phyloP scores from a whole-genome alignment of 2,329 filamentous ascomycete species.

The Epichloe sp. region DNA sequence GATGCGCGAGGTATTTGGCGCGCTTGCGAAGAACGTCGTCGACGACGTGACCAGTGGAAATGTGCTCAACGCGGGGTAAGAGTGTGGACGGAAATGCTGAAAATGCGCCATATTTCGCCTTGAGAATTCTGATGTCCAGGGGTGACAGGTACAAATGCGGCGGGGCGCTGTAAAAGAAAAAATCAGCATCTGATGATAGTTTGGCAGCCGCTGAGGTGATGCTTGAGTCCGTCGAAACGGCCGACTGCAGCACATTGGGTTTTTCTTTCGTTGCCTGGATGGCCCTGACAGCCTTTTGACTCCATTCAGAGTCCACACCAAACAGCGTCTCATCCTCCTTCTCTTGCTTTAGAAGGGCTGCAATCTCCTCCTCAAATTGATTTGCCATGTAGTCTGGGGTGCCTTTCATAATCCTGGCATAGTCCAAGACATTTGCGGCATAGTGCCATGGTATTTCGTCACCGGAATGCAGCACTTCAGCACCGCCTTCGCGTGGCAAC shows the following conservation, averaged over 20 bases:
- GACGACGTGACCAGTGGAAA: slow-evolving; percentile 76
- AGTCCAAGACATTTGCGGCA: slow-evolving; percentile 86
- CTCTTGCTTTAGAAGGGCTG: slow-evolving; percentile 61
- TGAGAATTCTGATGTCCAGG: slow-evolving; percentile 83
- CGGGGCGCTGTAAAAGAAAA: slow-evolving; percentile 79
- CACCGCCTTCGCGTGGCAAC: slow-evolving; percentile 66
- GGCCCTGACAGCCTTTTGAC: slow-evolving; percentile 64
- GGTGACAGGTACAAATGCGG: slow-evolving; percentile 84
- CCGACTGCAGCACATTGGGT: slow-evolving; percentile 32
- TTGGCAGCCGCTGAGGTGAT: slow-evolving; percentile 6
- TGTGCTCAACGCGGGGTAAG: slow-evolving; percentile 74
- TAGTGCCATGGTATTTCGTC: slow-evolving; percentile 91
- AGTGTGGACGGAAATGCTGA: slow-evolving; percentile 73
- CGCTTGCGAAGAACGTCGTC: slow-evolving; percentile 75
- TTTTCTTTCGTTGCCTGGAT: slow-evolving; percentile 69
- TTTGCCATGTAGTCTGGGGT: slow-evolving; percentile 74
- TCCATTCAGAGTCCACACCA: slow-evolving; percentile 87
- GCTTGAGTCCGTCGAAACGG: slow-evolving; percentile 9
- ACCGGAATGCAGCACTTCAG: slow-evolving; percentile 52
- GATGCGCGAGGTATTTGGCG: slow-evolving; percentile 74
- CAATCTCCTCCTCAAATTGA: slow-evolving; percentile 70
- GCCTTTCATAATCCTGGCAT: slow-evolving; percentile 89
- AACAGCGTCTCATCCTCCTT: slow-evolving; percentile 86
- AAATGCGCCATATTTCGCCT: slow-evolving; percentile 77
- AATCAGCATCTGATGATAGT: slow-evolving; percentile 34